phyloP scores from a whole-genome alignment of 225 moss, liverwort and hornwort species.

The Marchantia paleacea region DNA sequence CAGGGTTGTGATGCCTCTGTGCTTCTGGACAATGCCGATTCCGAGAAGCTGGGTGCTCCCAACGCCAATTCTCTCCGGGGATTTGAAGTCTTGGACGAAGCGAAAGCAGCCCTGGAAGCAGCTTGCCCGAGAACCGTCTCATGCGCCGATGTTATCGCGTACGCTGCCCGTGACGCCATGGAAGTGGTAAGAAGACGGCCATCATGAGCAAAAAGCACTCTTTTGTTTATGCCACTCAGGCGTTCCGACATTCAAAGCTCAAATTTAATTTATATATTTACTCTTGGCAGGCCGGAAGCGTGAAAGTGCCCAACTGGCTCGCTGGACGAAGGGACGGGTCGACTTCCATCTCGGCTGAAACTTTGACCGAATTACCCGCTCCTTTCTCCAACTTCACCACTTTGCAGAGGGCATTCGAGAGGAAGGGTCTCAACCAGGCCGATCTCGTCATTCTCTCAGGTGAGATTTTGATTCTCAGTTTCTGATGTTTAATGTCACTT shows the following conservation, averaged over 20 bases:
- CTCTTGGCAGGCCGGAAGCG: not conserved
- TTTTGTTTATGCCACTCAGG: not conserved
- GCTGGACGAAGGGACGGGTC: slow-evolving; percentile 31
- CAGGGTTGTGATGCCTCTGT: slow-evolving; percentile 43
- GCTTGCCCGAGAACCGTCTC: slow-evolving; percentile 29
- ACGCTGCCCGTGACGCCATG: slow-evolving; percentile 31
- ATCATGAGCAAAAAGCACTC: not conserved
- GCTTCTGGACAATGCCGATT: slow-evolving; percentile 23
- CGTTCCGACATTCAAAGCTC: slow-evolving; percentile 1
- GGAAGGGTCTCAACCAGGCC: slow-evolving; percentile 32
- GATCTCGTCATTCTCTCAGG: slow-evolving; percentile 49
- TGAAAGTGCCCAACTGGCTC: not conserved
- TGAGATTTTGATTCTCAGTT: not conserved
- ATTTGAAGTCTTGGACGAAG: slow-evolving; percentile 27
- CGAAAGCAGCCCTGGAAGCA: slow-evolving; percentile 25
- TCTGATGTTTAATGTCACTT: not conserved
- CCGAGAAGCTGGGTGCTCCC: slow-evolving; percentile 32
- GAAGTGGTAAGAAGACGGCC: slow-evolving; percentile 8
- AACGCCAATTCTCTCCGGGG: slow-evolving; percentile 34
- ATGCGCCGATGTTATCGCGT: slow-evolving; percentile 34
- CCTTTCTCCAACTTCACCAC: slow-evolving; percentile 29
- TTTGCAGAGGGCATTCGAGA: slow-evolving; percentile 31
- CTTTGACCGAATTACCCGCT: slow-evolving; percentile 33
- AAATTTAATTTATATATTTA: no score
- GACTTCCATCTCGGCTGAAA: slow-evolving; percentile 16